Base-by-base conservation (phyloP, 2,329 filamentous ascomycete genomes). In the Epichloe sp. region DNA sequence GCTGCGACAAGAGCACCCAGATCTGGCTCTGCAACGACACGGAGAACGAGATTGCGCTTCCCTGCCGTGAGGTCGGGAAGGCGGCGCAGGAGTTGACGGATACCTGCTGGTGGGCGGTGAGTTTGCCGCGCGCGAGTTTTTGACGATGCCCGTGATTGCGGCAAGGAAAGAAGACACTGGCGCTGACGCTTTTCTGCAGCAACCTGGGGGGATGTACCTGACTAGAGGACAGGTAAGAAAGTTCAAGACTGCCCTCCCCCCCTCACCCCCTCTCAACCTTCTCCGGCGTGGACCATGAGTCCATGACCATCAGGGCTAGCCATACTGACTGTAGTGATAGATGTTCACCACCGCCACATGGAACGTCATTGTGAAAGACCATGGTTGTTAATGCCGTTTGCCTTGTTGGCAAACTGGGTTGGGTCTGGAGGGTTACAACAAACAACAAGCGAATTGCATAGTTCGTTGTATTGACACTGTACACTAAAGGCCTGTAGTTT, bases 11-110 rank as follows among this genome's bases (percentile, higher is more conserved):
- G 26, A 7, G 8, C 10, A 10, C 4, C n/a, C 15, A 26, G 17
- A 49, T 49, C 12, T 49, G 47, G 47, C 37, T 49, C 10, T 49
- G 47, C 47, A 49, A 49, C n/a, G 47, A 49, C 12, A 14, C 19
- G 2, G 7, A n/a, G 4, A 11, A 17, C 5, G 21, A 49, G 4
- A 12, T 49, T 7, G 3, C 2, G 1, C 15, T 49, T 14, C 47
- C 47, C 2, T 49, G 47, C 14, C 17, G 14, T 3, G 26, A 43
- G 3, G 47, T 49, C 34, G 47, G 21, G 0, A 12, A 12, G 17
- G 47, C 47, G 3, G 21, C 37, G 26, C 26, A 41, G n/a, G 23
- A 35, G n/a, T 17, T 49, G 38, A 49, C 26, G 10, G 41, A 49
- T 36, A 34, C 31, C 2, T 49, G 47, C 40, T 49, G 41, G 10